Percentiles rank a stretch among this genome's conserved stretches.
These are phyloP conservation scores for Fusarium protoensiforme DNA, from an alignment of 2,329 filamentous ascomycete genomes.

Conservation along the genomic window DNA sequence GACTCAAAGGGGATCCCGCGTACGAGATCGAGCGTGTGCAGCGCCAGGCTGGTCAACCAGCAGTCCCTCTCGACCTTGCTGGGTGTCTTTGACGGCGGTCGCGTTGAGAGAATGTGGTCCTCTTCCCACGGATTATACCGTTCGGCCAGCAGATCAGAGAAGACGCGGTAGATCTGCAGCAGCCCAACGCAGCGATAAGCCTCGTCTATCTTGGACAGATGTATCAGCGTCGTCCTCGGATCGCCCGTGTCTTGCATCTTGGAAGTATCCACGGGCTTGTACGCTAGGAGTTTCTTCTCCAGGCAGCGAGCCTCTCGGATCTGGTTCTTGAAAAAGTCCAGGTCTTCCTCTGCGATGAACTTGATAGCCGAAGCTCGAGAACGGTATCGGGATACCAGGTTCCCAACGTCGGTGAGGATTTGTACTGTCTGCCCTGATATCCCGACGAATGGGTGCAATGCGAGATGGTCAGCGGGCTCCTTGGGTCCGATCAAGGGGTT, in stretches of 20 bases:
- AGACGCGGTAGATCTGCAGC: slow-evolving; percentile 36
- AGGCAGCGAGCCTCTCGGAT: slow-evolving; percentile 26
- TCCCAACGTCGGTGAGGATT: slow-evolving; percentile 25
- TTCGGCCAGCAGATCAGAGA: slow-evolving; percentile 33
- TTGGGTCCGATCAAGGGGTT: neutral
- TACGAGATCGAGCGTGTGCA: slow-evolving; percentile 28
- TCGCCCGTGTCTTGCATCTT: slow-evolving; percentile 27
- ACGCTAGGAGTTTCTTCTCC: slow-evolving; percentile 14
- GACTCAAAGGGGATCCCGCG: slow-evolving; percentile 12
- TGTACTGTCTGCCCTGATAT: slow-evolving; percentile 25
- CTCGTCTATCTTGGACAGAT: slow-evolving; percentile 32
- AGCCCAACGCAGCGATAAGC: slow-evolving; percentile 30
- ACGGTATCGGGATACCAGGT: slow-evolving; percentile 31
- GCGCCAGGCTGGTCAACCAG: slow-evolving; percentile 31
- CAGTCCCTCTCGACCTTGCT: slow-evolving; percentile 14
- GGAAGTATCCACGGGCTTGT: slow-evolving; percentile 13
- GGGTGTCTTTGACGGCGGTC: slow-evolving; percentile 1
- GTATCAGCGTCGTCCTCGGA: slow-evolving; percentile 18
- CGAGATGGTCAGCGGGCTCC: neutral
- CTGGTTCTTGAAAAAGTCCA: slow-evolving; percentile 22
- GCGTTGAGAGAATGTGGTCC: slow-evolving; percentile 3
- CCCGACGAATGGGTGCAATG: slow-evolving; percentile 33
- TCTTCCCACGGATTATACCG: slow-evolving; percentile 27
- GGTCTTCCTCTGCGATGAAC: slow-evolving; percentile 31
- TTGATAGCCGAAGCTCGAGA: slow-evolving; percentile 24